phyloP scores from a whole-genome alignment of 177 flowering plant species.

The Vitis hybrid region DNA sequence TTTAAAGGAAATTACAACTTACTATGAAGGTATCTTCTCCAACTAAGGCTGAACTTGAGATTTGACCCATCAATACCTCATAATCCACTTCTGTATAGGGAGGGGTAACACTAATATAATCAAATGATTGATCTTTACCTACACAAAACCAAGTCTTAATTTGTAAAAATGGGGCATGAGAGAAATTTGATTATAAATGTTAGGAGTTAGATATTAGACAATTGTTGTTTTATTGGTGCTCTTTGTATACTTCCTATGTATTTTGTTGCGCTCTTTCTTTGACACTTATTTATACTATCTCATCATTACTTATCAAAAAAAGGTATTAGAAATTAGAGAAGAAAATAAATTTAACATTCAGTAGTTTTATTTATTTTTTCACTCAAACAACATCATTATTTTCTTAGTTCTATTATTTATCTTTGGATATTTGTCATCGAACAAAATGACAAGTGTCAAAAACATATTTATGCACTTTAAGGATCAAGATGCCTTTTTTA shows the following conservation, averaged over 20 bases:
- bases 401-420: neutral
- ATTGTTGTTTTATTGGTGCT: no score
- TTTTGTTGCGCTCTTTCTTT: no score
- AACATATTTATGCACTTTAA: neutral
- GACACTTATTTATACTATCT: no score
- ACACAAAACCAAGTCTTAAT: constrained; percentile 12
- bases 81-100: constrained; percentile 86
- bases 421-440: neutral
- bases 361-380: no score
- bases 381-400: neutral
- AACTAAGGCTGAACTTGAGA: constrained; percentile 63
- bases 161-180: neutral
- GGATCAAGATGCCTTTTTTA: no score
- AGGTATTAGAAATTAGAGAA: no score
- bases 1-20: constrained; percentile 27
- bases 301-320: no score
- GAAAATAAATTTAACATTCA: no score
- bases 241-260: no score
- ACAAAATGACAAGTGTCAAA: neutral
- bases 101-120: constrained; percentile 92
- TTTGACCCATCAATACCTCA: constrained; percentile 67
- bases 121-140: constrained; percentile 58
- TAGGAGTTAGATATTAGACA: neutral
- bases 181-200: neutral
- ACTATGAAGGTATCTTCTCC: constrained; percentile 86